Evolutionary conservation across 495 filamentous ascomycete genomes (phyloP), one percentile per base, ranked within the genome.

Genomic region (Penicillium antarcticum): DNA sequence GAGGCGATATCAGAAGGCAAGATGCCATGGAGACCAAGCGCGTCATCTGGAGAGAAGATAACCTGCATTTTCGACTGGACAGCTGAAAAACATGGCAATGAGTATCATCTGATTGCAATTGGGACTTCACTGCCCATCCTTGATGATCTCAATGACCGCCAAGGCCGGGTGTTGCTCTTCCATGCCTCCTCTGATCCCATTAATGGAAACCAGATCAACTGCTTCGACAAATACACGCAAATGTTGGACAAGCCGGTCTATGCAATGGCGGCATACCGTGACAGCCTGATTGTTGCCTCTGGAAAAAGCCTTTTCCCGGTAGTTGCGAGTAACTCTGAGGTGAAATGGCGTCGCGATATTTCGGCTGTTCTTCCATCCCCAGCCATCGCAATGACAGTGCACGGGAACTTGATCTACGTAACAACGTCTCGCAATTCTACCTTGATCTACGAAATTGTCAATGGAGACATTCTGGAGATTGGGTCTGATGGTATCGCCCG

Each of bases 21-120:
- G 26, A 44, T 13, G 48, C 58, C 57, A 18, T 69, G 68, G 68
- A 62, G 67, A 52, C 68, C 68, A 16, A 58, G 60, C 33, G 63
- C 61, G 11, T 58, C 64, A 24, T 61, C 67, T n/a, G 76, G 75
- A 6, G 78, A 80, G 53, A 71, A 62, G 12, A 69, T 79, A 42
- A 72, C 70, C 24, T 78, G 74, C 44, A 74, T 80, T 10, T 47
- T 74, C 14, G 78, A 80, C 49, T 80, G 78, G 78, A 68, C 63
- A 7, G 75, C 73, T 23, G 58, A 56, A 36, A 65, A 62, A 50
- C 62, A 63, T 17, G 69, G 63, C 9, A 58, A 75, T n/a, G 57
- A 65, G 36, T 76, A 77, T 31, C 74, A 80, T 52, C 66, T 78
- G 44, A 59, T 80, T 21, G 67, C 74, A 24, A 62, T 80, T 49